Percentiles rank a stretch among this genome's conserved stretches.
phyloP scores from a whole-genome alignment of 495 filamentous ascomycete genomes.

The Jackrogersella multiformis region DNA sequence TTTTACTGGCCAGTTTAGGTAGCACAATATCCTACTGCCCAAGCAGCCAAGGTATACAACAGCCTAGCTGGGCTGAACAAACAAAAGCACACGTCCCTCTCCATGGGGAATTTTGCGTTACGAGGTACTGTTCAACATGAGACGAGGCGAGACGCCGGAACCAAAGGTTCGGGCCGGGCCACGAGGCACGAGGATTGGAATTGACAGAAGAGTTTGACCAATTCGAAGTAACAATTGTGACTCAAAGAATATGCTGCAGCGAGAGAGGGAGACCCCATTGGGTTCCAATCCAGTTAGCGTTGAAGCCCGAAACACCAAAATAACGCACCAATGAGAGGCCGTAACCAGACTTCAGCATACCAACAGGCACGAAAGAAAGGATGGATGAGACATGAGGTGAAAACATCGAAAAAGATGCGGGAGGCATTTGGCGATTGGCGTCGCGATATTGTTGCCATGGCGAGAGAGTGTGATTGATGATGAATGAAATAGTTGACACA shows the following conservation, averaged over 20 bases:
- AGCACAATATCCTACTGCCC: slow-evolving; percentile 10
- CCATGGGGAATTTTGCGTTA: slow-evolving; percentile 5
- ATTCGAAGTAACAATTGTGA: slow-evolving; percentile 40
- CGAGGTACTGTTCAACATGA: slow-evolving; percentile 14
- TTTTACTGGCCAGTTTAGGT: slow-evolving; percentile 18
- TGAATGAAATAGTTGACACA: slow-evolving; percentile 26
- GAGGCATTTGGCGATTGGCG: slow-evolving; percentile 15
- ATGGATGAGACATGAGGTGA: slow-evolving; percentile 27
- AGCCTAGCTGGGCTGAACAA: slow-evolving; percentile 15
- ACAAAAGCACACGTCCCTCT: slow-evolving; percentile 2
- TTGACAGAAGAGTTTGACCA: slow-evolving; percentile 19
- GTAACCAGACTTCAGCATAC: slow-evolving; percentile 29
- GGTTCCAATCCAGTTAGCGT: slow-evolving; percentile 43
- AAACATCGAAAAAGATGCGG: slow-evolving; percentile 10
- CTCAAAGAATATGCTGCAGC: slow-evolving; percentile 20
- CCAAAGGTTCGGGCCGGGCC: slow-evolving; percentile 41
- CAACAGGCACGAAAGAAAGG: slow-evolving; percentile 10
- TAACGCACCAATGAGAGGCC: slow-evolving; percentile 24
- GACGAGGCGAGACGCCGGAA: slow-evolving; percentile 39
- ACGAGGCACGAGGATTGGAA: slow-evolving; percentile 38
- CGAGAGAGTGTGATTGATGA: slow-evolving; percentile 40
- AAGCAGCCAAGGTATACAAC: neutral
- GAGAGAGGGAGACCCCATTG: slow-evolving; percentile 31
- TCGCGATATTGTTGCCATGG: slow-evolving; percentile 31
- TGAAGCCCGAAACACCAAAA: slow-evolving; percentile 42